Evolutionary conservation across 1,139 yeast species (phyloP), one percentile per base, ranked within the genome.

Genomic region (Yamadazyma taylorii): DNA sequence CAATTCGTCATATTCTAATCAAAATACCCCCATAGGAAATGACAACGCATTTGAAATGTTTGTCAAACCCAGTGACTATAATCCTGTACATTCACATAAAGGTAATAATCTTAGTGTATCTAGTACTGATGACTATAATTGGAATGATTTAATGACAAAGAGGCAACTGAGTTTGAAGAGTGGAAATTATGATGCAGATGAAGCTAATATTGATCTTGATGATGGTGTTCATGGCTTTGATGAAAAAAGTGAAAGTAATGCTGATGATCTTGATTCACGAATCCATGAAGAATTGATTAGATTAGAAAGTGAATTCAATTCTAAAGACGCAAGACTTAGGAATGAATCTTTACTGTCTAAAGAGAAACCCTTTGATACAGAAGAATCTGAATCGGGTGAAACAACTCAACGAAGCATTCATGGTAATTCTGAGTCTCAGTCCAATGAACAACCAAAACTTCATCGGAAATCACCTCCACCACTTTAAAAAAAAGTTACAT

Each of bases 381-480:
- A n/a, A n/a, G n/a, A n/a, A n/a, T n/a, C n/a, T n/a, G n/a, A n/a
- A n/a, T n/a, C n/a, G n/a, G n/a, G n/a, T n/a, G n/a, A n/a, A n/a
- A 6, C 21, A 19, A 19, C 5, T 19, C 8, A 6, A 19, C 21
- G 8, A 19, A 8, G 8, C 8, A 19, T 8, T 19, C 8, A 19
- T 8, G 15, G 4, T 13, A 16, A 13, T 8, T 3, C 7, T 12
- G 28, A 13, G 5, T 8, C 21, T 27, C n/a, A 15, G 9, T 8
- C 4, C 3, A 12, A 15, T 15, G 21, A 27, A 16, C 14, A 14
- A 15, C 21, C 30, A 7, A 45, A 42, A 24, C 40, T 47, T 11
- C 52, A 47, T 26, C 30, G 52, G 17, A 48, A 47, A 33, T 35
- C 50, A 9, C 52, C 52, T 6, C 51, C 52, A 6, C 50, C 52